A percentile compares a stretch with the other conserved stretches of the same genome.
Evolutionary conservation across 257 asterid genomes (phyloP).

Genomic region (Scutellaria galericulata): DNA sequence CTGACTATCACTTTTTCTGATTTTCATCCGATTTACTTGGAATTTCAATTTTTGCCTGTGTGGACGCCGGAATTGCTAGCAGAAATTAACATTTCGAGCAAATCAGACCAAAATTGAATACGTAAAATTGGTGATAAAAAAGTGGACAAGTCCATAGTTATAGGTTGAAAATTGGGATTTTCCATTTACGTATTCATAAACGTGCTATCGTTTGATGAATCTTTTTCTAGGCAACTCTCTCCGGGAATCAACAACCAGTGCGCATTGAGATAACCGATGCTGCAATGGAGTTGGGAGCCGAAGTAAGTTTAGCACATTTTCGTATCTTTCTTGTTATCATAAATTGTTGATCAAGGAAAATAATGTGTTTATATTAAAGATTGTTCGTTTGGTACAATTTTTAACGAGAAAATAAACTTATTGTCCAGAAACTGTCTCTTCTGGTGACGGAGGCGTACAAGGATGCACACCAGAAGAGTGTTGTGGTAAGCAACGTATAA

Average conservation of each 20-base stretch:
- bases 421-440: constrained; percentile 73
- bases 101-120: no score
- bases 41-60: no score
- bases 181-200: background rate
- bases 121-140: no score
- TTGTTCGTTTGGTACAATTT: background rate
- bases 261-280: constrained; percentile 96
- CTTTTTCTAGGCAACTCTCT: constrained; percentile 76
- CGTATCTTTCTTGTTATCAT: background rate
- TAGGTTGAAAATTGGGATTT: no score
- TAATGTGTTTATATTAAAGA: background rate
- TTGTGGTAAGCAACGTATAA: constrained; percentile 50
- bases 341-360: background rate
- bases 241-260: constrained; percentile 94
- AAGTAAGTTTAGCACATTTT: constrained; percentile 52
- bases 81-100: no score
- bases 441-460: constrained; percentile 89
- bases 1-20: no score
- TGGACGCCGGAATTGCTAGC: no score
- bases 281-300: constrained; percentile 93
- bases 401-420: background rate
- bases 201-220: constrained; percentile 22
- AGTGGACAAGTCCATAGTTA: no score
- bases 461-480: constrained; percentile 95
- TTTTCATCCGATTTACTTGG: no score